phyloP scores from a whole-genome alignment of 768 basidiomycete genomes.

The Lactifluus rugatus region DNA sequence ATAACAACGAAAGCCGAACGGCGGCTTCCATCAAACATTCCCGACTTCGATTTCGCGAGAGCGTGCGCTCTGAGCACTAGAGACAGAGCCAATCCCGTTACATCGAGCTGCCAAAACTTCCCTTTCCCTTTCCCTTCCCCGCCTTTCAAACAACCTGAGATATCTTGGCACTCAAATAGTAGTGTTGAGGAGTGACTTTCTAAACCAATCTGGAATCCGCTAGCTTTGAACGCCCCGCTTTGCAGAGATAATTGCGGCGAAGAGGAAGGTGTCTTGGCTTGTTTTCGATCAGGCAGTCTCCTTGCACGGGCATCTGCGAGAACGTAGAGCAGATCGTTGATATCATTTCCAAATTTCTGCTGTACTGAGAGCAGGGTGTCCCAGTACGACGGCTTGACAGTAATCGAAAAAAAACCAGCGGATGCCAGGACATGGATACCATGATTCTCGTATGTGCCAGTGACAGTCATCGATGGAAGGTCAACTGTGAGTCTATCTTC shows the following conservation, averaged over 20 bases:
- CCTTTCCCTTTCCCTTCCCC: slow-evolving; percentile 28
- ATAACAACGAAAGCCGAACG: slow-evolving; percentile 78
- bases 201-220: slow-evolving; percentile 72
- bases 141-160: slow-evolving; percentile 52
- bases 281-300: slow-evolving; percentile 10
- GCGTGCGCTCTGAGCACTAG: slow-evolving; percentile 51
- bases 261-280: not conserved
- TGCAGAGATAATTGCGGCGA: slow-evolving; percentile 23
- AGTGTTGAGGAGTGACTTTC: slow-evolving; percentile 65
- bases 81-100: slow-evolving; percentile 76
- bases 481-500: slow-evolving; percentile 47
- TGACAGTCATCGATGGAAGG: slow-evolving; percentile 56
- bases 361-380: slow-evolving; percentile 77
- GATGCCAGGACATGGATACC: slow-evolving; percentile 46
- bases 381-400: slow-evolving; percentile 73
- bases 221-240: slow-evolving; percentile 51
- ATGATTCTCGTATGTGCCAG: slow-evolving; percentile 44
- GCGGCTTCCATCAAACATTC: slow-evolving; percentile 47
- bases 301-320: slow-evolving; percentile 49
- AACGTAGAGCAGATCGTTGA: slow-evolving; percentile 66
- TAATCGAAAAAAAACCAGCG: slow-evolving; percentile 61
- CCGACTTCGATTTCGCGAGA: slow-evolving; percentile 28
- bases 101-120: slow-evolving; percentile 50
- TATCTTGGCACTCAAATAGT: slow-evolving; percentile 65
- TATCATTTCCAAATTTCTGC: slow-evolving; percentile 84